Percentiles rank a stretch among this genome's conserved stretches.
phyloP scores from a whole-genome alignment of 2,329 filamentous ascomycete species.

The Verticillium zaregamsianum region DNA sequence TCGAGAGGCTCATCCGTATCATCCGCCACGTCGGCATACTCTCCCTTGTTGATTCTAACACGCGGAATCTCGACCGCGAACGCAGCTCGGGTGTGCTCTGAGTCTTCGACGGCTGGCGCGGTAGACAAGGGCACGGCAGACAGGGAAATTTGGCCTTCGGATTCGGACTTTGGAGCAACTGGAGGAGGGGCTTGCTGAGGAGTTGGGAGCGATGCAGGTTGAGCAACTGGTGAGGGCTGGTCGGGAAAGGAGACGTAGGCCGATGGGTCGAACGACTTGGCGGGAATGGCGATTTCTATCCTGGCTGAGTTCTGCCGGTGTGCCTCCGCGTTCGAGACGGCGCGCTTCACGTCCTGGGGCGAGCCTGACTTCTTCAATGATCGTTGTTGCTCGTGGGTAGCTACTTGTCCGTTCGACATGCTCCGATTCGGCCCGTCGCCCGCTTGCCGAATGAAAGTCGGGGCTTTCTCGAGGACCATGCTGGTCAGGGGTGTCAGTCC shows the following conservation, averaged over 20 bases:
- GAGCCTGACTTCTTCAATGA: slow-evolving; percentile 13
- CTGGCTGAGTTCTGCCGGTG: slow-evolving; percentile 30
- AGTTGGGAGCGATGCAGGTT: neutral
- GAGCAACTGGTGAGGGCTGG: neutral
- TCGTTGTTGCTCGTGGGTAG: slow-evolving; percentile 5
- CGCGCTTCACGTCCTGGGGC: slow-evolving; percentile 4
- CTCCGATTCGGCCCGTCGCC: slow-evolving; percentile 25
- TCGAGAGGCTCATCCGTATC: slow-evolving; percentile 41
- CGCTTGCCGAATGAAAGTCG: slow-evolving; percentile 34
- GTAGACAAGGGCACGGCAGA: neutral
- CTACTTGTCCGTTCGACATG: slow-evolving; percentile 20
- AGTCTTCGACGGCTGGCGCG: neutral
- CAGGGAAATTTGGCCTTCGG: neutral
- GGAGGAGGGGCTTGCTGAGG: neutral
- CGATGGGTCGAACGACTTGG: slow-evolving; percentile 35
- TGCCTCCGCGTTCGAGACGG: slow-evolving; percentile 20
- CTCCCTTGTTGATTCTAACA: slow-evolving; percentile 43
- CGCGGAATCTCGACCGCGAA: slow-evolving; percentile 46
- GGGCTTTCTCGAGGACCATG: slow-evolving; percentile 41
- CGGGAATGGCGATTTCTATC: slow-evolving; percentile 45
- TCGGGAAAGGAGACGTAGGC: slow-evolving; percentile 29
- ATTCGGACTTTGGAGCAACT: neutral
- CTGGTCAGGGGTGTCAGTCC: slow-evolving; percentile 46
- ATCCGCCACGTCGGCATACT: slow-evolving; percentile 46
- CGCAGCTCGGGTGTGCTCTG: neutral